These are phyloP conservation scores for Tuber calosporum DNA, from an alignment of 495 filamentous ascomycete species.

Conservation along the genomic window DNA sequence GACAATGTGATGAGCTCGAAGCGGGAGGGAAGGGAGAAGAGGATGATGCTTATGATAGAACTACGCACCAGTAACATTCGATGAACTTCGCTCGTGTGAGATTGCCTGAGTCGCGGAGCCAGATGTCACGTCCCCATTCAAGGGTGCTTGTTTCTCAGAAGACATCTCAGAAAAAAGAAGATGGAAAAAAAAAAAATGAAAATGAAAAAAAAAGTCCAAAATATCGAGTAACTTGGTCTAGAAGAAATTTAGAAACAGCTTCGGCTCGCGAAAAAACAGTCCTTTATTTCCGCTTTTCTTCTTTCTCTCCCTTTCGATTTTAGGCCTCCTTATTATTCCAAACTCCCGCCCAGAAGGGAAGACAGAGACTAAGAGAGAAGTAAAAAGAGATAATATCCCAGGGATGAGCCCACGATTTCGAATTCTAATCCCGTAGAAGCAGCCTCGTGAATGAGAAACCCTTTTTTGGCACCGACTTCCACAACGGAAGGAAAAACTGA, in stretches of 20 bases:
- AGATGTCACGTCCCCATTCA: constrained; percentile 27
- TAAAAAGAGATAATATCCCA: constrained; percentile 36
- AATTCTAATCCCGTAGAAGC: constrained; percentile 30
- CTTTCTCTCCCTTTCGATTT: constrained; percentile 18
- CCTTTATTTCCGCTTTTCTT: constrained; percentile 15
- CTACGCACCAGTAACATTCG: constrained; percentile 32
- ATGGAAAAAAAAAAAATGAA: no score
- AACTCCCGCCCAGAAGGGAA: constrained; percentile 33
- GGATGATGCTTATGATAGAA: not conserved
- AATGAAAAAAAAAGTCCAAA: constrained; percentile 16
- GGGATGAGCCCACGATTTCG: constrained; percentile 17
- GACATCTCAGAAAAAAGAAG: constrained; percentile 34
- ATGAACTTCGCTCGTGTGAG: constrained; percentile 33
- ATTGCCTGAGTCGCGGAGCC: constrained; percentile 7
- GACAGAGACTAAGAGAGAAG: constrained; percentile 30
- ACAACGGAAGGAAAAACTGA: constrained; percentile 9
- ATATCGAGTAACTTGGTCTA: constrained; percentile 7
- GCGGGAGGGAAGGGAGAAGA: constrained; percentile 11
- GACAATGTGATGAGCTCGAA: constrained; percentile 22
- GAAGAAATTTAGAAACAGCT: constrained; percentile 29
- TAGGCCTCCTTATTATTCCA: constrained; percentile 33
- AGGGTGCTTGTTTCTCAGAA: constrained; percentile 28
- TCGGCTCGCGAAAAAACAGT: constrained; percentile 26
- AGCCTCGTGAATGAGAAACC: constrained; percentile 18
- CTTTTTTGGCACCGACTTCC: constrained; percentile 5